Conservation (phyloP, 805 yeast genomes). For the Kockiozyma suomiensis region DNA sequence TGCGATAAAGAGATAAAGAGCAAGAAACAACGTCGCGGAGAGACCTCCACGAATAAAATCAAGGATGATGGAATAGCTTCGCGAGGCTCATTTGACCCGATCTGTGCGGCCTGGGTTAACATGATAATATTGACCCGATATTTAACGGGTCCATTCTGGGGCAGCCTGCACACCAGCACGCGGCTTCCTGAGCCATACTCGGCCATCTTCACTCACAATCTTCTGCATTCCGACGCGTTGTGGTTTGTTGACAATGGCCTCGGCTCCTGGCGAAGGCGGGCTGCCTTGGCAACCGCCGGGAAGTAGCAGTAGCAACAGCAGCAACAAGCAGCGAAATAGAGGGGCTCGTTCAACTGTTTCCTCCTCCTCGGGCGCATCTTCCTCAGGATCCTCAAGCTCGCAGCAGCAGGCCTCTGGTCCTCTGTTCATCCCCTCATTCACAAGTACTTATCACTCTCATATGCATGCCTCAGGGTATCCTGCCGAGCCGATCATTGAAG, state of each 20-base stretch:
- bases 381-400: slow-evolving; percentile 10
- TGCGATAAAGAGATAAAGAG: background rate
- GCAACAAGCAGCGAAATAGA: background rate
- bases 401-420: background rate
- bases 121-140: background rate
- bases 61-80: background rate
- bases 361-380: slow-evolving; percentile 15
- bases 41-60: background rate
- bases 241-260: slow-evolving; percentile 1
- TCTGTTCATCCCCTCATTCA: slow-evolving; percentile 20
- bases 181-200: background rate
- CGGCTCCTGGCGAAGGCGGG: slow-evolving; percentile 6
- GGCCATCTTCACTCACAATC: background rate
- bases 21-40: background rate
- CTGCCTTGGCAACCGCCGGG: background rate
- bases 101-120: background rate
- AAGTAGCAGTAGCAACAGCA: background rate
- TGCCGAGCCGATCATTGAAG: slow-evolving; percentile 5
- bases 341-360: slow-evolving; percentile 15
- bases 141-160: background rate
- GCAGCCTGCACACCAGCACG: background rate
- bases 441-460: slow-evolving; percentile 13
- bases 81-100: slow-evolving; percentile 6
- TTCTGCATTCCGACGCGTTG: background rate
- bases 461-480: background rate